Evolutionary conservation across 192 early-diverging fungal genomes (phyloP).

Genomic region (Cetraspora pellucida): DNA sequence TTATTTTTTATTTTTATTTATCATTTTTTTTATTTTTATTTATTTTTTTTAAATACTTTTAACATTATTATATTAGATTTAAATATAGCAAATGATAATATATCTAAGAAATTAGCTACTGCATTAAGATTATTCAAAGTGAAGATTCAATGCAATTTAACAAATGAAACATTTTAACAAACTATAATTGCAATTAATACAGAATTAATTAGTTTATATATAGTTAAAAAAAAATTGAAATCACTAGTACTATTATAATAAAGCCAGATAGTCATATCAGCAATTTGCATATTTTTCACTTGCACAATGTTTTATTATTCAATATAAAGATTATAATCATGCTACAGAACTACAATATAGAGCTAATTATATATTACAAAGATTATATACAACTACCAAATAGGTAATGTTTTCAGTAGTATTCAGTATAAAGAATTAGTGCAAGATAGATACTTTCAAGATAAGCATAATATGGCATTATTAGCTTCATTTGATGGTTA

Average conservation of each 20-base stretch:
- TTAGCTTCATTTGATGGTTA: background rate
- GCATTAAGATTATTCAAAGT: background rate
- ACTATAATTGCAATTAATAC: background rate
- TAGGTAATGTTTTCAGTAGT: background rate
- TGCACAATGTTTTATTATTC: background rate
- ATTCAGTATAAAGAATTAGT: background rate
- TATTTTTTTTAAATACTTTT: no score
- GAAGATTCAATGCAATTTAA: constrained; percentile 2
- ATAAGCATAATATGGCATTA: background rate
- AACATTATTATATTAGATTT: no score
- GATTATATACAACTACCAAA: background rate
- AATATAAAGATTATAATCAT: background rate
- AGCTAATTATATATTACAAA: background rate
- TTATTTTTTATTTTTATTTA: no score
- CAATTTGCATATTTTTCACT: constrained; percentile 10
- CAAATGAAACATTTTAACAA: background rate
- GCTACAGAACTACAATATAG: background rate
- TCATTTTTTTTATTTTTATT: no score
- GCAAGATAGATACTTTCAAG: background rate
- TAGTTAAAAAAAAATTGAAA: background rate
- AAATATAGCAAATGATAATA: no score
- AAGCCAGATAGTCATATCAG: background rate
- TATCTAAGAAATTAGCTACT: background rate
- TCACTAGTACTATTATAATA: background rate
- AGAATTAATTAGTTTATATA: background rate